Evolutionary conservation across 2,329 filamentous ascomycete species (phyloP), one percentile per base, ranked within the genome.

Genomic region (Fonsecaea pugnacius): DNA sequence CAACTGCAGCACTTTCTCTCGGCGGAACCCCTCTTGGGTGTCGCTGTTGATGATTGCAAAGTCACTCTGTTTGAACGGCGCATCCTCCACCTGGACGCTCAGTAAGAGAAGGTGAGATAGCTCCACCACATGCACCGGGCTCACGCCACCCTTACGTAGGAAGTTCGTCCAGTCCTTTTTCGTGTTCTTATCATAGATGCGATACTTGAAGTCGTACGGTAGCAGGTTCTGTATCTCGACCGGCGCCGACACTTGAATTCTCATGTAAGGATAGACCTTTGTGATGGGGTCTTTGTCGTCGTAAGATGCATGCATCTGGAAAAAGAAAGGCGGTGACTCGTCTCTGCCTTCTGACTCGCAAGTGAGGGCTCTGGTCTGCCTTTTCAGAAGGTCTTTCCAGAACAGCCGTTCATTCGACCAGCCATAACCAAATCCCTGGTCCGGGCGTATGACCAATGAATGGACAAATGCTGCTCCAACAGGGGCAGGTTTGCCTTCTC

Each of bases 121-220:
- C 77, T 99, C 94, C 18, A 98, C 94, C 9, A 98, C 93, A 75
- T 99, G 95, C 0, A 99, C 93, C 0, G 96, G 96, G 75, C 95
- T 99, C 62, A 98, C 89, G 14, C 96, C 96, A 30, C 96, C 95
- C 77, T 97, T 98, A 63, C 95, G 88, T 53, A 99, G 80, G 79
- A 99, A 99, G 76, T 99, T 99, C 4, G 92, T 96, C 95, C 95
- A 99, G 75, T 99, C 95, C 75, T 96, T 96, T 82, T 94, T 96
- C 0, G 93, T 97, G 76, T 96, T 96, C 80, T 96, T 97, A 80
- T 99, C 95, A 74, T 98, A 99, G 61, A 99, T 98, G 61, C 94
- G 88, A 76, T 99, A 99, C 78, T 99, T 98, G 86, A 99, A 99
- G 77, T 99, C 95, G 74, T 95, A 98, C 0, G 95, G 95, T 40